phyloP scores from a whole-genome alignment of 805 yeast species.

The Lipomyces sp. region DNA sequence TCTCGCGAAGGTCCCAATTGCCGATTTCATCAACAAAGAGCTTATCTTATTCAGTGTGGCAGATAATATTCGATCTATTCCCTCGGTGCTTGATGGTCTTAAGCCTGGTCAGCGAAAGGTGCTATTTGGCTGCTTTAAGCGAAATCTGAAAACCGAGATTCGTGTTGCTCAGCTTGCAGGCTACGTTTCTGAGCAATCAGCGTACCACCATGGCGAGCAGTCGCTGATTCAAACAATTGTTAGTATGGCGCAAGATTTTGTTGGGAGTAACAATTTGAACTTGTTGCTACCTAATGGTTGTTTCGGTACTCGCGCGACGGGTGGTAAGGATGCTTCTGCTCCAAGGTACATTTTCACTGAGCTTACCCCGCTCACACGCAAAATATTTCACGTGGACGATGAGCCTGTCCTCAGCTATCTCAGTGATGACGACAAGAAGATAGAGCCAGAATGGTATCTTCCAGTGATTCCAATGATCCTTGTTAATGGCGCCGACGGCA shows the following conservation, averaged over 20 bases:
- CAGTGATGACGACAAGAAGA: slow-evolving; percentile 90
- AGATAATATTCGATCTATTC: slow-evolving; percentile 93
- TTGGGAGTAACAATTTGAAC: slow-evolving; percentile 89
- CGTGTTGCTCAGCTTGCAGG: slow-evolving; percentile 93
- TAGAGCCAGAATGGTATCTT: slow-evolving; percentile 93
- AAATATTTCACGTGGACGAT: slow-evolving; percentile 78
- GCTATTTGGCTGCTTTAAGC: slow-evolving; percentile 81
- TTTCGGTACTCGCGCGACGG: slow-evolving; percentile 93
- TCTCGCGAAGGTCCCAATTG: slow-evolving; percentile 76
- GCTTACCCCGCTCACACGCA: slow-evolving; percentile 72
- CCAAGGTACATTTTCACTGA: slow-evolving; percentile 95
- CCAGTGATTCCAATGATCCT: slow-evolving; percentile 95
- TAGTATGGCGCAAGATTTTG: slow-evolving; percentile 92
- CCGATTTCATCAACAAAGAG: slow-evolving; percentile 94
- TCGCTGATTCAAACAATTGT: slow-evolving; percentile 88
- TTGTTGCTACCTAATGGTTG: slow-evolving; percentile 88
- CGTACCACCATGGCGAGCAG: slow-evolving; percentile 94
- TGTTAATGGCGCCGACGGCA: slow-evolving; percentile 96
- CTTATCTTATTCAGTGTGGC: slow-evolving; percentile 94
- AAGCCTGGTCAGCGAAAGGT: slow-evolving; percentile 98
- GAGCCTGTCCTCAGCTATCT: slow-evolving; percentile 76
- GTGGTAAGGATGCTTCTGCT: slow-evolving; percentile 99
- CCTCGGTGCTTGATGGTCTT: slow-evolving; percentile 90
- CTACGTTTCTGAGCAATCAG: slow-evolving; percentile 84
- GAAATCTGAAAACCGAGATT: slow-evolving; percentile 74